phyloP scores from a whole-genome alignment of 148 eudicot species.

The Camellia japonica region DNA sequence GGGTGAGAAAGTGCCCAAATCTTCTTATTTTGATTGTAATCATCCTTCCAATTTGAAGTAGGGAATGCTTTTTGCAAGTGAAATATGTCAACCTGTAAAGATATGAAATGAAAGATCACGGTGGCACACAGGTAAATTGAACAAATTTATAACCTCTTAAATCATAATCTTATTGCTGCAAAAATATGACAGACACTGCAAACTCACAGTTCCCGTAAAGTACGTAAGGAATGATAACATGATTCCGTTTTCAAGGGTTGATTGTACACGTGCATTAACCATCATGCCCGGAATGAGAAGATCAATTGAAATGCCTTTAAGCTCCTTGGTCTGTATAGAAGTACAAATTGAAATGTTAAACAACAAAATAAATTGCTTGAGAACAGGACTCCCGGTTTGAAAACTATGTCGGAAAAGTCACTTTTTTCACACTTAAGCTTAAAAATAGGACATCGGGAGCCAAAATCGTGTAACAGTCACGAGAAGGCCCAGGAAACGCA shows the following conservation, averaged over 20 bases:
- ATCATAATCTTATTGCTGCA: not conserved
- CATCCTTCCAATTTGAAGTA: conserved; percentile 71
- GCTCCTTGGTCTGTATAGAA: conserved; percentile 70
- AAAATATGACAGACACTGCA: not conserved
- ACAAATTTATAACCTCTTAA: not conserved
- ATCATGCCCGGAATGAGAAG: conserved; percentile 97
- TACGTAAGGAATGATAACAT: conserved; percentile 88
- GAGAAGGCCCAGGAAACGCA: too few species aligned
- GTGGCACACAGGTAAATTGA: not conserved
- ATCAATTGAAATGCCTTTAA: conserved; percentile 91
- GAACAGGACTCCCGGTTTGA: too few species aligned
- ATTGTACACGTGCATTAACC: conserved; percentile 77
- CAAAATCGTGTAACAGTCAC: too few species aligned
- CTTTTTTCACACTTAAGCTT: too few species aligned
- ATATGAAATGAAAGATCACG: not conserved
- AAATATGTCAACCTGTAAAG: conserved; percentile 71
- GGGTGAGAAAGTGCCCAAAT: conserved; percentile 26
- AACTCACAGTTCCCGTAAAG: conserved; percentile 94
- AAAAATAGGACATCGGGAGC: too few species aligned
- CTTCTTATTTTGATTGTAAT: conserved; percentile 74
- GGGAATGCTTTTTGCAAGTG: conserved; percentile 63
- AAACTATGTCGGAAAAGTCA: too few species aligned
- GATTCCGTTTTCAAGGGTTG: conserved; percentile 86
- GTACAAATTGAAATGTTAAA: conserved; percentile 16
- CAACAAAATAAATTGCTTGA: conserved; percentile 5